These are phyloP conservation scores for Wallacemonas sp. DNA, from an alignment of 208 protist species.

Conservation along the genomic window DNA sequence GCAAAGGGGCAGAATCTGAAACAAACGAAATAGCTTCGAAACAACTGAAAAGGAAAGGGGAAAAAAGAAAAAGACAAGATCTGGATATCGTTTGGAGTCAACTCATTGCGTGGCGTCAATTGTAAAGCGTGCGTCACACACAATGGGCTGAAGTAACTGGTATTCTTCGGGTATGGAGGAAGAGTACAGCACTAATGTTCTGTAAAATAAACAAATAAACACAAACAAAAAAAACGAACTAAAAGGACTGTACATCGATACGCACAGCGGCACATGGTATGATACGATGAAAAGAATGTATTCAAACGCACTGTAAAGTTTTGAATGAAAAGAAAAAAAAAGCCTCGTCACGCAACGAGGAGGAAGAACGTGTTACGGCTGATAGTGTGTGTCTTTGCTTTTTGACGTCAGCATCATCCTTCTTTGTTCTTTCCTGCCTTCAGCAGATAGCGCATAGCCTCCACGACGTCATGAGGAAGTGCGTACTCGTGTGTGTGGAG, in stretches of 20 bases:
- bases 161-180: too few relatives aligned
- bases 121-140: too few relatives aligned
- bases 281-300: neutral
- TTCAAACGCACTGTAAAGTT: neutral
- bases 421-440: conserved; percentile 7
- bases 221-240: neutral
- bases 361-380: too few relatives aligned
- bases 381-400: too few relatives aligned
- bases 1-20: neutral
- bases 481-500: neutral
- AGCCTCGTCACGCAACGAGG: too few relatives aligned
- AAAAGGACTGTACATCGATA: neutral
- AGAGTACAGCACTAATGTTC: neutral
- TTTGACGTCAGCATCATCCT: neutral
- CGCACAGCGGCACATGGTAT: neutral
- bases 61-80: neutral
- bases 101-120: too few relatives aligned
- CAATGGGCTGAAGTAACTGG: too few relatives aligned
- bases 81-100: too few relatives aligned
- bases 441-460: neutral
- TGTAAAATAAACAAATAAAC: neutral
- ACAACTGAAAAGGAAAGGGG: neutral
- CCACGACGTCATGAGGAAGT: neutral
- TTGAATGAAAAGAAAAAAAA: neutral
- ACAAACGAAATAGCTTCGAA: too few relatives aligned